Evolutionary conservation across 768 basidiomycete species (phyloP), one percentile per base, ranked within the genome.

Genomic region (Boletus insuetus): DNA sequence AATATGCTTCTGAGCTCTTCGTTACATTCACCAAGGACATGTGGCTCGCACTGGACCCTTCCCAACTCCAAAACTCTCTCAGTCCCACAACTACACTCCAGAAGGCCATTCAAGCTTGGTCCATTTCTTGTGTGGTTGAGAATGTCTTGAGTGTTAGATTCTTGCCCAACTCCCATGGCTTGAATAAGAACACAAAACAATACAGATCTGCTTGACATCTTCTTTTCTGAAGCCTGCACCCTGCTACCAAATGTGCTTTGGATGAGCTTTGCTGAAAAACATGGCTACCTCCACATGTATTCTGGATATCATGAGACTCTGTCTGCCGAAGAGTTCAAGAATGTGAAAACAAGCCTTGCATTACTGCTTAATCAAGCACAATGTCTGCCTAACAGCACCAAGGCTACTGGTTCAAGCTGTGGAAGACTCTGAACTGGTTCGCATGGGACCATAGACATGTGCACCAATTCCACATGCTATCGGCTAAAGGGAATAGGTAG

Each of bases 341-440:
- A 39, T 16, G 1, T 52, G 2, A 38, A 48, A 4, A 22, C 3
- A 14, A 29, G 39, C 35, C 40, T 56, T 2, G 16, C 34, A 12
- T 34, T 0, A 0, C 35, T 56, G 5, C 51, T 56, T 3, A 1
- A 9, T 6, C n/a, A 22, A 8, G 31, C 38, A 44, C 51, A 53
- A 53, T 57, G 51, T 46, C 37, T 57, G 5, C 56, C 51, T 6
- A 16, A 53, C 31, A 53, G 51, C 29, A 39, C 37, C 9, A 53
- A 35, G 17, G 51, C 56, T 13, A 57, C 46, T 0, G 13, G 26
- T 22, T 48, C 55, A 3, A 48, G 0, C 1, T 13, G 1, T 4
- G 41, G 55, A 35, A 56, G 31, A 35, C 1, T 57, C 0, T 57
- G 56, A 51, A 29, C 9, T 2, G 47, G 51, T 29, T 43, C 26